These are phyloP conservation scores for Lactarius psammicola DNA, from an alignment of 768 basidiomycete species.

Conservation along the genomic window DNA sequence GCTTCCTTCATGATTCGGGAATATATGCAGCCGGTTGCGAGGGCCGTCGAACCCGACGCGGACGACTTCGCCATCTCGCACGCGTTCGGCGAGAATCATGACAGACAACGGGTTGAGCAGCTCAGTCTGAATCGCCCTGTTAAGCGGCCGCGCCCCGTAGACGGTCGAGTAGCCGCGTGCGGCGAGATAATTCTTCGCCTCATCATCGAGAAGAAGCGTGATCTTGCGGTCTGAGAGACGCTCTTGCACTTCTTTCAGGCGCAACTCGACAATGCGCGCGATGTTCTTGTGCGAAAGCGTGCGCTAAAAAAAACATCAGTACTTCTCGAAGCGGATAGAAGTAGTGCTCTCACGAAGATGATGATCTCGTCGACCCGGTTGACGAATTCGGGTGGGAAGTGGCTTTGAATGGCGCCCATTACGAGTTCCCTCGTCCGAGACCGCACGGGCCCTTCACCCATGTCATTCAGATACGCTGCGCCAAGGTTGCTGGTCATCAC, in stretches of 20 bases:
- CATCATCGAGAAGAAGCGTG: constrained; percentile 69
- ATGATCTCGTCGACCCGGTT: constrained; percentile 88
- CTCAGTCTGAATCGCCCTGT: constrained; percentile 88
- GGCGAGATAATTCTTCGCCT: constrained; percentile 71
- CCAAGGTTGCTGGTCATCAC: constrained; percentile 95
- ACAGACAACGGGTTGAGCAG: constrained; percentile 88
- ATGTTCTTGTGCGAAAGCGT: constrained; percentile 75
- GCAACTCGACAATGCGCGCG: constrained; percentile 83
- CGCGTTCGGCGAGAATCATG: constrained; percentile 76
- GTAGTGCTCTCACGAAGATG: constrained; percentile 54
- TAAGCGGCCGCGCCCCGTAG: constrained; percentile 92
- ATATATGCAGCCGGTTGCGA: constrained; percentile 70
- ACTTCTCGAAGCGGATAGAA: constrained; percentile 16
- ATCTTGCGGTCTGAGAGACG: constrained; percentile 82
- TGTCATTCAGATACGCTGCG: constrained; percentile 70
- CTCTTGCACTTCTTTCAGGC: constrained; percentile 80
- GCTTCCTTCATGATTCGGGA: constrained; percentile 77
- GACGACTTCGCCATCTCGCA: constrained; percentile 80
- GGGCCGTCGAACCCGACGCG: constrained; percentile 76
- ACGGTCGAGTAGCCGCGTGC: constrained; percentile 75
- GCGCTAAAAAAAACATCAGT: constrained; percentile 50
- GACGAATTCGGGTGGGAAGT: constrained; percentile 92
- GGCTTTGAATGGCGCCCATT: constrained; percentile 72
- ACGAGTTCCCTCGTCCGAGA: constrained; percentile 62
- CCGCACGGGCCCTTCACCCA: constrained; percentile 67